These are phyloP conservation scores for Lipomyces spencermartinsiae DNA, from an alignment of 805 yeast genomes.

Conservation along the genomic window DNA sequence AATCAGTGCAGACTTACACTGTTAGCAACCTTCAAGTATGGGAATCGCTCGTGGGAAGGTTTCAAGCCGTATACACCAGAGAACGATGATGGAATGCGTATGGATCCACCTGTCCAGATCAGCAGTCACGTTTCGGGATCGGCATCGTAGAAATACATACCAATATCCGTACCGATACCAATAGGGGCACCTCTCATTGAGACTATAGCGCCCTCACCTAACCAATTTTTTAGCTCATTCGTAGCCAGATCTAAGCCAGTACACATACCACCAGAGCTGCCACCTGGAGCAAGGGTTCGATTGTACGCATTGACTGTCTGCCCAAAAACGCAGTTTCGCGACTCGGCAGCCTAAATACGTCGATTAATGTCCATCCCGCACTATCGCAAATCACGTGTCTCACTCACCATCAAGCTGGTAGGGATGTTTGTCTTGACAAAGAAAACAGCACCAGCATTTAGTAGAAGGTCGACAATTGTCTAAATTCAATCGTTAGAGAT, in stretches of 20 bases:
- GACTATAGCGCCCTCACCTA: slow-evolving; percentile 58
- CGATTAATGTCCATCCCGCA: background rate
- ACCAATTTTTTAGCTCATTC: background rate
- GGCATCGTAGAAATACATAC: slow-evolving; percentile 36
- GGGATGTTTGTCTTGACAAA: slow-evolving; percentile 63
- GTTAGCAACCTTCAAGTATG: slow-evolving; percentile 53
- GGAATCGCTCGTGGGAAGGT: slow-evolving; percentile 64
- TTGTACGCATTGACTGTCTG: slow-evolving; percentile 55
- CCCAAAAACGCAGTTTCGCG: slow-evolving; percentile 54
- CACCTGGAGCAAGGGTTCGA: slow-evolving; percentile 55
- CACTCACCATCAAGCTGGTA: slow-evolving; percentile 45
- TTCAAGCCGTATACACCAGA: slow-evolving; percentile 61
- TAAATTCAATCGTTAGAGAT: background rate
- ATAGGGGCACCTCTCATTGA: slow-evolving; percentile 54
- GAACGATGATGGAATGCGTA: slow-evolving; percentile 57
- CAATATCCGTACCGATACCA: slow-evolving; percentile 61
- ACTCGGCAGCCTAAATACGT: slow-evolving; percentile 50
- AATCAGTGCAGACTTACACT: slow-evolving; percentile 38
- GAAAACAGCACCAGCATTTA: slow-evolving; percentile 59
- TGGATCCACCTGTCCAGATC: slow-evolving; percentile 57
- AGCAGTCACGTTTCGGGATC: slow-evolving; percentile 36
- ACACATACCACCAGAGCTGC: slow-evolving; percentile 62
- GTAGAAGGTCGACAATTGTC: slow-evolving; percentile 50
- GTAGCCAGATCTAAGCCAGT: slow-evolving; percentile 39
- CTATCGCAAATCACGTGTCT: no score